phyloP scores from a whole-genome alignment of 2,329 filamentous ascomycete genomes.

The Colletotrichum sp. region DNA sequence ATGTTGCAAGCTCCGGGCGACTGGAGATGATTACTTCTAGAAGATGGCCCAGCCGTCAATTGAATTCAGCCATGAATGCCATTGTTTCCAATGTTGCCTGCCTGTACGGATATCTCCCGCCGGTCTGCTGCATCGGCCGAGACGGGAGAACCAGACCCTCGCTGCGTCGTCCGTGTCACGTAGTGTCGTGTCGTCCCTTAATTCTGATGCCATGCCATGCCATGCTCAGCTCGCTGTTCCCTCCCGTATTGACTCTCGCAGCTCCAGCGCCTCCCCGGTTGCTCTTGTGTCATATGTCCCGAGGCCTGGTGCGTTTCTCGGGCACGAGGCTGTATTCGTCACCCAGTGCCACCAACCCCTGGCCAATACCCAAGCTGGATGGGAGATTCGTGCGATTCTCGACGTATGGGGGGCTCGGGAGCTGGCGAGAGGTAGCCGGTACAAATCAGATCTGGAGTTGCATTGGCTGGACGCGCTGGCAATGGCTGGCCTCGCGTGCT shows the following conservation, averaged over 20 bases:
- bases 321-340: constrained; percentile 16
- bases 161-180: background rate
- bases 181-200: background rate
- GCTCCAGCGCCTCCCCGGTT: background rate
- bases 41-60: background rate
- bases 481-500: background rate
- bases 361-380: background rate
- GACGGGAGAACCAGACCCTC: background rate
- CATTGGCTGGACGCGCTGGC: background rate
- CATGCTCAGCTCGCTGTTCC: background rate
- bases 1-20: constrained; percentile 13
- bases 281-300: background rate
- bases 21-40: background rate
- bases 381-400: background rate
- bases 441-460: background rate
- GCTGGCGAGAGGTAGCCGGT: background rate
- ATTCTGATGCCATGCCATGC: background rate
- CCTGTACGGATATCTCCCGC: background rate
- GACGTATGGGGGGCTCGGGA: background rate
- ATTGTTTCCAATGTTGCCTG: background rate
- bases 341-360: background rate
- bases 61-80: background rate
- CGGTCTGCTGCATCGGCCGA: background rate
- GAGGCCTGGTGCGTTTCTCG: background rate
- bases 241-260: background rate